These are phyloP conservation scores for Polygonum aviculare DNA, from an alignment of 148 eudicot genomes.

Conservation along the genomic window DNA sequence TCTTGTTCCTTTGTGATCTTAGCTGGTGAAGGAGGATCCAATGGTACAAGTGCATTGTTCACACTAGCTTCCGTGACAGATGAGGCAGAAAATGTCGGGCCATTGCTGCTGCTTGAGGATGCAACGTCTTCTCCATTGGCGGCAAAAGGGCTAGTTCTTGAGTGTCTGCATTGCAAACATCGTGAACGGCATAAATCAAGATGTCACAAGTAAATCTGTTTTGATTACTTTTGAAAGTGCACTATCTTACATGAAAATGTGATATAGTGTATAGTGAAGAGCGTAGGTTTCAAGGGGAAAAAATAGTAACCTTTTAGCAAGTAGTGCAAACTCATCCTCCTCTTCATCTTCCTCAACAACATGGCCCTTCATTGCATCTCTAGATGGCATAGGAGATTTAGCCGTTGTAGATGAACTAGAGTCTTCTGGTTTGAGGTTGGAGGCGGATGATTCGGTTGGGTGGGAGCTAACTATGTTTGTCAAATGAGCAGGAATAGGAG, in stretches of 20 bases:
- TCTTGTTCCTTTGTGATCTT: slow-evolving; percentile 54
- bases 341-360: slow-evolving; percentile 66
- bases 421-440: slow-evolving; percentile 22
- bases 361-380: slow-evolving; percentile 13
- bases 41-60: slow-evolving; percentile 54
- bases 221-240: too few relatives aligned
- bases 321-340: slow-evolving; percentile 73
- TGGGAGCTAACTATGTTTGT: slow-evolving; percentile 16
- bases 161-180: slow-evolving; percentile 49
- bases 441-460: slow-evolving; percentile 14
- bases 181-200: not conserved
- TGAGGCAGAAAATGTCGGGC: slow-evolving; percentile 14
- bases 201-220: not conserved
- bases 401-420: slow-evolving; percentile 19
- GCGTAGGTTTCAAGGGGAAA: not conserved
- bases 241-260: too few relatives aligned
- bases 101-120: slow-evolving; percentile 28
- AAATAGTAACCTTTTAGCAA: slow-evolving; percentile 61
- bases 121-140: slow-evolving; percentile 25
- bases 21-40: slow-evolving; percentile 47
- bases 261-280: not conserved
- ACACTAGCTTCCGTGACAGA: slow-evolving; percentile 7
- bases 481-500: slow-evolving; percentile 43
- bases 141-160: slow-evolving; percentile 36
- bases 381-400: slow-evolving; percentile 27